Evolutionary conservation across 257 asterid genomes (phyloP).

Genomic region (Pogostemon cablin): DNA sequence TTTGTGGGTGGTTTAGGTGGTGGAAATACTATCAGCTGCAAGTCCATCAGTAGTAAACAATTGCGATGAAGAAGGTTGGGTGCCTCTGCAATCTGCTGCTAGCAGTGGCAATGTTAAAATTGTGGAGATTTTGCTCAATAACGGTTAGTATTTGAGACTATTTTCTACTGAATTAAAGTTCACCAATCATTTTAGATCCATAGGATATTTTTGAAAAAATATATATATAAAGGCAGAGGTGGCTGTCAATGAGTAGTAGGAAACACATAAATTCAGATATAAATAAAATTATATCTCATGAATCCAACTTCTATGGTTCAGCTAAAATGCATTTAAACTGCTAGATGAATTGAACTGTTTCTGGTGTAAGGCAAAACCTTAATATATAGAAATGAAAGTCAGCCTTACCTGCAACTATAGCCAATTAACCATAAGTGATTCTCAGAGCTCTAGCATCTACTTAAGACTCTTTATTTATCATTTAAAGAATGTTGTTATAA

Average conservation of each 20-base stretch:
- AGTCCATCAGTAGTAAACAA: conserved; percentile 61
- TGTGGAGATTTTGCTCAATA: conserved; percentile 68
- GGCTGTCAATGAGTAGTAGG: neutral
- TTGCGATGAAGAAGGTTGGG: conserved; percentile 96
- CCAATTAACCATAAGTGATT: conserved; percentile 15
- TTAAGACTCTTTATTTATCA: conserved; percentile 15
- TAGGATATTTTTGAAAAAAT: neutral
- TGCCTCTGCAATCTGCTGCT: conserved; percentile 94
- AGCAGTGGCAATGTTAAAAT: conserved; percentile 77
- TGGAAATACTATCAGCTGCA: conserved; percentile 64
- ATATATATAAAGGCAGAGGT: neutral
- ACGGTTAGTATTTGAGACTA: conserved; percentile 45
- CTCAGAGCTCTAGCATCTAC: neutral
- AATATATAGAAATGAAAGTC: neutral
- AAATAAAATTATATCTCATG: neutral
- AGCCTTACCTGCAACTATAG: neutral
- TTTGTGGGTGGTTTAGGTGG: conserved; percentile 59
- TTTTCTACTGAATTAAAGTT: neutral
- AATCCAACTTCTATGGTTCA: conserved; percentile 5
- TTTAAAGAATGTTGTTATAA: neutral
- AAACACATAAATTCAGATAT: neutral
- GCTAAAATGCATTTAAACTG: neutral
- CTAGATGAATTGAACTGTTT: too few species aligned
- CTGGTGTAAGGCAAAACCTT: neutral
- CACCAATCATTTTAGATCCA: too few species aligned